A percentile compares a stretch with the other conserved stretches of the same genome.
These are phyloP conservation scores for Oidiodendron maius DNA, from an alignment of 495 filamentous ascomycete species.

Conservation along the genomic window DNA sequence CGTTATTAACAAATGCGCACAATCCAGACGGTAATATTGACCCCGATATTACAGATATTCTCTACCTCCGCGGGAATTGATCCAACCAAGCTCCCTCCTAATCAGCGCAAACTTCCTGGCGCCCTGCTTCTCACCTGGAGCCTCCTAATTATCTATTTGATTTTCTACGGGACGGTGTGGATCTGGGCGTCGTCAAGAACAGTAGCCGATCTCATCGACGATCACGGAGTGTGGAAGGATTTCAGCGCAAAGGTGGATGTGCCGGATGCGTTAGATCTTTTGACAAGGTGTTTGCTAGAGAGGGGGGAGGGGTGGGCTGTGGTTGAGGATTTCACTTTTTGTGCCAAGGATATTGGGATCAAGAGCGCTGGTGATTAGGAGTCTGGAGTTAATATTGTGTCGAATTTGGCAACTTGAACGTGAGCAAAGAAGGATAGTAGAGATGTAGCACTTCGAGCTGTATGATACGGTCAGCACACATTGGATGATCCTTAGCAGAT, in stretches of 20 bases:
- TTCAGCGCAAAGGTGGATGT: background rate
- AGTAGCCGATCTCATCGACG: background rate
- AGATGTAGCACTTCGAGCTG: no score
- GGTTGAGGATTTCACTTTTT: background rate
- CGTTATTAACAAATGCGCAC: background rate
- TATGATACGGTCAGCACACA: no score
- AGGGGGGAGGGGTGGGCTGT: background rate
- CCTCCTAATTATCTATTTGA: background rate
- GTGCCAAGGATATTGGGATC: background rate
- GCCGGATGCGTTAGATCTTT: background rate
- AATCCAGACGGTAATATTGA: background rate
- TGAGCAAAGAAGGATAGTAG: no score
- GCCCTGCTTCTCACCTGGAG: background rate
- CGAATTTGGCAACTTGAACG: no score
- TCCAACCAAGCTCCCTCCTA: background rate
- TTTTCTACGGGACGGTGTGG: background rate
- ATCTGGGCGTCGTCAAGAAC: background rate
- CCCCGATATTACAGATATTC: background rate
- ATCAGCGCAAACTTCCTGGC: background rate
- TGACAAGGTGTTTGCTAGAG: background rate
- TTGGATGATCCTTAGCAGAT: no score
- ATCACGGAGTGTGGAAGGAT: background rate
- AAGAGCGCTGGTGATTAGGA: background rate
- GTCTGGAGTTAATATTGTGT: no score
- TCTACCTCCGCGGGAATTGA: background rate